Percentiles rank a stretch among this genome's conserved stretches.
Evolutionary conservation across 2,329 filamentous ascomycete species (phyloP).

Genomic region (Aspergillus persii): DNA sequence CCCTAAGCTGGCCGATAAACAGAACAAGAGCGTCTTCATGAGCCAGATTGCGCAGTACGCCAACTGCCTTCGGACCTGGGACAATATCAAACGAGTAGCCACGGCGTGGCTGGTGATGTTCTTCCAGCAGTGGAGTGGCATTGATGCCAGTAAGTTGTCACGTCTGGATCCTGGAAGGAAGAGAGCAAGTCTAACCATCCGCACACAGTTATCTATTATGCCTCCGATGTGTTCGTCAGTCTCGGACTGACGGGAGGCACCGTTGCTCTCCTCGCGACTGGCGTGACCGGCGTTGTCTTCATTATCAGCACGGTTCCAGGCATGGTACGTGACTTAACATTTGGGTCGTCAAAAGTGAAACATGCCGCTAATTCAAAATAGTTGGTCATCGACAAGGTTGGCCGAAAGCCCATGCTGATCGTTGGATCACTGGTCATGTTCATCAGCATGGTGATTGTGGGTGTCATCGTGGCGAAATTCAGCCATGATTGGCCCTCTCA

Average conservation of each 20-base stretch:
- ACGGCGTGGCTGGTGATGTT: constrained; percentile 49
- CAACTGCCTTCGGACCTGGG: constrained; percentile 47
- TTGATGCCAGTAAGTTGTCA: constrained; percentile 36
- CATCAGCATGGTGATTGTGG: constrained; percentile 25
- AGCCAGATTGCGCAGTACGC: constrained; percentile 52
- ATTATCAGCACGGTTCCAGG: constrained; percentile 31
- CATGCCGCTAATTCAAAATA: constrained; percentile 1
- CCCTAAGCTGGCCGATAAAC: constrained; percentile 35
- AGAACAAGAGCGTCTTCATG: constrained; percentile 42
- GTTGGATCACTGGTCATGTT: constrained; percentile 25
- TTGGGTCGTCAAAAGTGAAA: neutral
- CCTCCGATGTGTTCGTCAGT: constrained; percentile 36
- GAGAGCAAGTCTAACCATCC: neutral
- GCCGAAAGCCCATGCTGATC: constrained; percentile 30
- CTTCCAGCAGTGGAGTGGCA: constrained; percentile 49
- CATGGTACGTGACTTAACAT: constrained; percentile 26
- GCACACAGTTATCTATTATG: constrained; percentile 41
- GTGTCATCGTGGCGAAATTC: constrained; percentile 28
- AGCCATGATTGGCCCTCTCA: constrained; percentile 27
- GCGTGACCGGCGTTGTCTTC: constrained; percentile 35
- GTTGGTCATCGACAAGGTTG: constrained; percentile 29
- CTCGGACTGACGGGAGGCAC: constrained; percentile 36
- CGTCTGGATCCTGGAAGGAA: neutral
- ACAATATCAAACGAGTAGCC: constrained; percentile 50
- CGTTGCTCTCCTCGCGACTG: constrained; percentile 33